Evolutionary conservation across 2,329 filamentous ascomycete genomes (phyloP), one percentile per base, ranked within the genome.

Genomic region (Exophiala lecanii-corni): DNA sequence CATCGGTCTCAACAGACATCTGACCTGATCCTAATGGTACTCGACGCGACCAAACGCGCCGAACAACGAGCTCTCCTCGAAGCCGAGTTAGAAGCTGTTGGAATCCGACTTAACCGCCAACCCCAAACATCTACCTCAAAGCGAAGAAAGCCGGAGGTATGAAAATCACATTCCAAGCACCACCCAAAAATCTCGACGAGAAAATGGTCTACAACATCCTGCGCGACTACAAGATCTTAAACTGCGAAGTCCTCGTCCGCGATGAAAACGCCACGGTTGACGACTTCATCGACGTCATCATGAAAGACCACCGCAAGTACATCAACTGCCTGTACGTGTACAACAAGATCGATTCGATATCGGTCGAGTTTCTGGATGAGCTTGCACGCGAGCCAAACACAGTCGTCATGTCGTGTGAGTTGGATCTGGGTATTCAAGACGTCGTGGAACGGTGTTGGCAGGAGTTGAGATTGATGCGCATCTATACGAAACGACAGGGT

Each of bases 171-270:
- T 98, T 98, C 69, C 83, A 89, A 59, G 70, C 80, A 3, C 85
- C 92, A 2, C 91, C 92, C 3, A 97, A 97, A 66, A 71, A 84
- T 47, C 73, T 98, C 45, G 92, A 98, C 66, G 91, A 98, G 66
- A 96, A 94, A 71, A 95, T 98, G 86, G 75, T 98, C 47, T 94
- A 84, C 74, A 96, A 95, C 71, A 96, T 98, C 61, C 75, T 98
- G 38, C 84, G 88, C 55, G 92, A 98, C 74, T 98, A 98, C 80
- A 96, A 96, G 72, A 89, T 98, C 57, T 79, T 98, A 47, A 98
- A 98, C 72, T 92, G 86, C 68, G 92, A 98, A 65, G 89, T 98
- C 1, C 78, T 98, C 16, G 81, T 98, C 12, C 85, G 92, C 57
- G 92, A 98, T 62, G 92, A 98, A 61, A 82, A 94, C 62, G 88